Evolutionary conservation across 1,284 basidiomycete genomes (phyloP), one percentile per base, ranked within the genome.

Genomic region (Trichosporon faecale): DNA sequence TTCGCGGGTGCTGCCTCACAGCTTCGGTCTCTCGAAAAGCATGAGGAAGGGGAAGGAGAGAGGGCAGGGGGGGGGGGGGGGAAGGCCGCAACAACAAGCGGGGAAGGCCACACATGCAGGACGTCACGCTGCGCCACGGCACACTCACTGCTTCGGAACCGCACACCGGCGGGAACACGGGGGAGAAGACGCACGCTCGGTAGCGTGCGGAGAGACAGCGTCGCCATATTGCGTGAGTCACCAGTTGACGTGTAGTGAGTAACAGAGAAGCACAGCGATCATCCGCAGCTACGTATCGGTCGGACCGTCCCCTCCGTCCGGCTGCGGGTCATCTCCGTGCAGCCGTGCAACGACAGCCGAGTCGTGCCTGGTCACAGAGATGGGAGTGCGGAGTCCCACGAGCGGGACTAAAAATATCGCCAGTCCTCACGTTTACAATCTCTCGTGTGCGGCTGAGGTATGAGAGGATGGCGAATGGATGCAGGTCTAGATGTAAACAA

Each of bases 371-470:
- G 21, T 52, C n/a, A n/a, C n/a, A n/a, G n/a, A n/a, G 21, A 23
- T 18, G 9, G 49, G 2, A 52, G 11, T 52, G 49, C 23, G 49
- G 49, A 52, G 49, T 52, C 49, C 27, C 63, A 64, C 35, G 37
- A 44, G 35, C 63, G 63, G 63, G n/a, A 64, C 29, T 37, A 49
- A 66, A 35, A 66, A 66, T 64, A 64, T 64, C 63, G 63, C 40
- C 12, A n/a, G n/a, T 33, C 40, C 40, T 14, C 16, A 11, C 16
- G 40, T 12, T 11, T 8, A 6, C 60, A 16, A 33, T 11, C 29
- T 33, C 29, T 21, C 16, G 9, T 37, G 12, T 23, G 25, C 33
- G 21, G 12, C 21, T 55, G 23, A 25, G 23, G 63, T 5, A 4
- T 33, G 33, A n/a, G n/a, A n/a, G n/a, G n/a, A n/a, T n/a, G n/a